Percentiles rank a stretch among this genome's conserved stretches.
Conservation (phyloP, 352 stramenopile genomes). For the Halophytophthora batemanensis region DNA sequence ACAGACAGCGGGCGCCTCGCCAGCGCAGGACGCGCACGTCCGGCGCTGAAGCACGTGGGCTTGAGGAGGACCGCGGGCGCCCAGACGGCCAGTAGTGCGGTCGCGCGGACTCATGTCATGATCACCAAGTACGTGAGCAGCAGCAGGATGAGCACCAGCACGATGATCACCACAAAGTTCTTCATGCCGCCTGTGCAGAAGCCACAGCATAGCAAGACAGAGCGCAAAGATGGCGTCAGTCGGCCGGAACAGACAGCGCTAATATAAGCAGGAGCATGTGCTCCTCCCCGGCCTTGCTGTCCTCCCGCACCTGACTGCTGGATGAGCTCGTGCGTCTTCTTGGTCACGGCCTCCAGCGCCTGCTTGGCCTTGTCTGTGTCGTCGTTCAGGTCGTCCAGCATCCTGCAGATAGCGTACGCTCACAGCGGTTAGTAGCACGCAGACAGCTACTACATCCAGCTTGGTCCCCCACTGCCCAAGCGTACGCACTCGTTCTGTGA, state of each 20-base stretch:
- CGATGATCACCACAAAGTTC: slow-evolving; percentile 87
- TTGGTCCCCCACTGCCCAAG: too few species aligned
- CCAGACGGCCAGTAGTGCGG: background rate
- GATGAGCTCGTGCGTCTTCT: slow-evolving; percentile 86
- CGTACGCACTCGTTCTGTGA: slow-evolving; percentile 69
- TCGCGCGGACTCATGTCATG: slow-evolving; percentile 61
- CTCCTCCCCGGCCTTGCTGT: background rate
- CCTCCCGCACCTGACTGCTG: slow-evolving; percentile 57
- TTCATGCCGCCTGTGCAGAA: slow-evolving; percentile 64
- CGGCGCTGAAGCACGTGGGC: too few species aligned
- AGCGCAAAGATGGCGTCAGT: too few species aligned
- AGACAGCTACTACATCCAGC: too few species aligned
- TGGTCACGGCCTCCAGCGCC: slow-evolving; percentile 66
- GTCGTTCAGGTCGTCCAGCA: slow-evolving; percentile 81
- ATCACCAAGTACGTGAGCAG: slow-evolving; percentile 87
- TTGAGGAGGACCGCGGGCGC: too few species aligned
- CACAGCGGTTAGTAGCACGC: too few species aligned
- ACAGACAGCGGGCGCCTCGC: too few species aligned
- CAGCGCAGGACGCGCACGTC: too few species aligned
- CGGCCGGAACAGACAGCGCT: too few species aligned
- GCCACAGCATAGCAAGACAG: background rate
- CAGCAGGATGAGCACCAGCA: slow-evolving; percentile 78
- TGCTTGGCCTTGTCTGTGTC: slow-evolving; percentile 83
- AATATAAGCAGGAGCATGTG: too few species aligned
- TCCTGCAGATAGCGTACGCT: slow-evolving; percentile 44